Base-by-base conservation (phyloP, 2,329 filamentous ascomycete genomes). In the Fusarium multiceps region DNA sequence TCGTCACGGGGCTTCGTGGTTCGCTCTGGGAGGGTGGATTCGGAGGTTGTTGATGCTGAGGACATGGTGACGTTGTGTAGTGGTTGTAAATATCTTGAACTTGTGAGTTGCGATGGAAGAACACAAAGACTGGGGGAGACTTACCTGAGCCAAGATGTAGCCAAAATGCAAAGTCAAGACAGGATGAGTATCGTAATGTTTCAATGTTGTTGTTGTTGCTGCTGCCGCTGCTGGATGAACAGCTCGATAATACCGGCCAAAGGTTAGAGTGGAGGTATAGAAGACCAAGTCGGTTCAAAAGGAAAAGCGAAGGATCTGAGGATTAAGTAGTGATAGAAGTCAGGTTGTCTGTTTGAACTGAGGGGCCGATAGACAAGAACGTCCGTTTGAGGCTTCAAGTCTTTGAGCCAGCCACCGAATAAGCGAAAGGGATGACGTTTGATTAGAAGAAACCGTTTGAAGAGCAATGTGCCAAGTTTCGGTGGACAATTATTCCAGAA, bases 381-480 rank as follows among this genome's bases (percentile, higher is more conserved):
- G 5, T 3, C 10, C 3, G 34, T n/a, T 37, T 37, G 34, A n/a
- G 4, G 10, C 7, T 37, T n/a, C 18, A n/a, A 11, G 5, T 7
- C 9, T 37, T 37, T n/a, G 34, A 37, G 1, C n/a, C n/a, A n/a
- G n/a, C n/a, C n/a, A n/a, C n/a, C n/a, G n/a, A n/a, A n/a, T 6
- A 12, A 12, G 27, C 11, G 28, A 13, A 37, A n/a, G 5, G 9
- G 9, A 11, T 3, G 9, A 0, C 6, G 34, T 37, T 37, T 37
- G 34, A 37, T 37, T 2, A 6, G 9, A n/a, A 10, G 34, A 0
- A 7, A 4, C 6, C 5, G 9, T 37, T 37, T 37, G 32, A 18
- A 37, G 9, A 0, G 2, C 2, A 18, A 37, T 18, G 5, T 18
- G 9, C 5, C 0, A 5, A 11, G 5, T 18, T 11, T 6, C 0